Evolutionary conservation across 2,329 filamentous ascomycete genomes (phyloP).

Genomic region (Arthrobotrys entomopaga): DNA sequence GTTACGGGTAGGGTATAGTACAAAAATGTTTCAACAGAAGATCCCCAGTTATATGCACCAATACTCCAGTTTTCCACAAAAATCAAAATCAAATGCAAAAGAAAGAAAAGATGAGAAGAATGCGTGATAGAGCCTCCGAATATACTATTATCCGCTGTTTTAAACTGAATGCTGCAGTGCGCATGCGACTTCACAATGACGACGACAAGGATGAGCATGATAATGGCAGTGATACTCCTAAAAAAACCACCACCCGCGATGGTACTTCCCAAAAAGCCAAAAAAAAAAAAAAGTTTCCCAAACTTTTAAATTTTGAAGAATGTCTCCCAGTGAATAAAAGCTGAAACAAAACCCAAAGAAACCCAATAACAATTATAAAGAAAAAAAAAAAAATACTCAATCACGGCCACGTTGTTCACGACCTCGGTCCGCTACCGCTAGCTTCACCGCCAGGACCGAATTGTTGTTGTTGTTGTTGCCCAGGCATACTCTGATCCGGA

Average conservation of each 20-base stretch:
- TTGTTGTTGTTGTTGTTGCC: constrained; percentile 27
- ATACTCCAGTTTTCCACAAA: background rate
- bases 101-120: background rate
- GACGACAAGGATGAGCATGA: too few species aligned
- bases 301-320: too few species aligned
- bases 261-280: background rate
- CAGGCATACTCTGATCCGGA: constrained; percentile 26
- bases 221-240: background rate
- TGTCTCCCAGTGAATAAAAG: too few species aligned
- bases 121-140: background rate
- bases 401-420: constrained; percentile 3
- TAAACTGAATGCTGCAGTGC: background rate
- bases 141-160: background rate
- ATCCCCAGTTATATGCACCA: background rate
- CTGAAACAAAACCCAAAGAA: too few species aligned
- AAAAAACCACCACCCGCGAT: background rate
- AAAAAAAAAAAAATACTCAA: background rate
- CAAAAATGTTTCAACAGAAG: background rate
- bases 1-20: too few species aligned
- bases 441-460: constrained; percentile 33
- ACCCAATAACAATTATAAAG: too few species aligned
- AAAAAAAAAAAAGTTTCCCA: background rate
- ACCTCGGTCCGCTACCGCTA: constrained; percentile 35
- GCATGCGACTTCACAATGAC: too few species aligned
- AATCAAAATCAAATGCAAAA: too few species aligned